Evolutionary conservation across 2,329 filamentous ascomycete species (phyloP).

Genomic region (Ophiocordyceps australis): DNA sequence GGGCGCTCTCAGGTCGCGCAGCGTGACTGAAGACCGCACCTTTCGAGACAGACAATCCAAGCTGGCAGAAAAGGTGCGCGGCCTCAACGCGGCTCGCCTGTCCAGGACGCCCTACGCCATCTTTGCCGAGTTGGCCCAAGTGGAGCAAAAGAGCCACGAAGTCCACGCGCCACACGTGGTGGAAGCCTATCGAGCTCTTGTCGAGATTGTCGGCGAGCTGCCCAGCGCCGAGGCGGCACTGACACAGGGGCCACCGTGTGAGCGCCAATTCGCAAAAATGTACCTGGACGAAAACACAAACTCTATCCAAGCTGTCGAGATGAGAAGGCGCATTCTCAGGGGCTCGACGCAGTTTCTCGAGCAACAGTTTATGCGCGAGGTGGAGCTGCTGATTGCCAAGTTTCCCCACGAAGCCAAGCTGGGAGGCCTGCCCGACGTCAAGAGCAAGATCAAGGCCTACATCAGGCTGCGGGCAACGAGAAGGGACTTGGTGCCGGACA

Average conservation of each 20-base stretch:
- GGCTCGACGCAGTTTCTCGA: constrained; percentile 71
- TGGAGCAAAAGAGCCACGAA: constrained; percentile 53
- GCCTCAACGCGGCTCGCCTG: constrained; percentile 57
- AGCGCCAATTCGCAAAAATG: constrained; percentile 56
- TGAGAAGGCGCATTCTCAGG: constrained; percentile 63
- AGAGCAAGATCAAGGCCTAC: constrained; percentile 85
- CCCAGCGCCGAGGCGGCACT: constrained; percentile 37
- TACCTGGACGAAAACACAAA: constrained; percentile 62
- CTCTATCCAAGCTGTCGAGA: constrained; percentile 41
- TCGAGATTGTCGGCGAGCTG: constrained; percentile 61
- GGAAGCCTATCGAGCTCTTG: constrained; percentile 68
- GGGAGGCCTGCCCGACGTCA: constrained; percentile 71
- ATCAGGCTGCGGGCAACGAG: constrained; percentile 64
- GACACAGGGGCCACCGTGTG: constrained; percentile 46
- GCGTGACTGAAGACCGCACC: constrained; percentile 50
- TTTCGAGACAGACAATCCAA: constrained; percentile 69
- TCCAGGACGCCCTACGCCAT: constrained; percentile 52
- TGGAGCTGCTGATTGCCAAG: constrained; percentile 62
- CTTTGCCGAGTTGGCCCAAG: constrained; percentile 54
- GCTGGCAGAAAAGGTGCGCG: constrained; percentile 62
- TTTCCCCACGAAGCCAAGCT: constrained; percentile 79
- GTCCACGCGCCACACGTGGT: constrained; percentile 56
- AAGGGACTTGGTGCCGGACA: constrained; percentile 72
- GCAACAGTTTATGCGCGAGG: constrained; percentile 57
- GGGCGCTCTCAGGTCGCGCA: constrained; percentile 22